Percentiles rank a stretch among this genome's conserved stretches.
Evolutionary conservation across 345 rosid genomes (phyloP).

Genomic region (Melastoma malabathricum): DNA sequence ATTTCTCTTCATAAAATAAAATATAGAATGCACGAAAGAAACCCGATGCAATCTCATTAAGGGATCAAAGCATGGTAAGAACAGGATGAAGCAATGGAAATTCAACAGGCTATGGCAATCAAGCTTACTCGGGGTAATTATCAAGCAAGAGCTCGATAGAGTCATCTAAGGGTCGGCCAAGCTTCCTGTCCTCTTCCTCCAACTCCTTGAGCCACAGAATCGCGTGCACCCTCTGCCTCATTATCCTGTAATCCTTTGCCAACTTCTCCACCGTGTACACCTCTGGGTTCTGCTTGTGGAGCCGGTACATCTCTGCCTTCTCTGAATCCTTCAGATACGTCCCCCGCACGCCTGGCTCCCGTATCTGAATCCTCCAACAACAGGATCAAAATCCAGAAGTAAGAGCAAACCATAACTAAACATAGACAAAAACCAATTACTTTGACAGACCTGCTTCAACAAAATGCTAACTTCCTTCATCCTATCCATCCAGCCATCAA

Average conservation of each 20-base stretch:
- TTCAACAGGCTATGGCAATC: neutral
- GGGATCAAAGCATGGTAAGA: no score
- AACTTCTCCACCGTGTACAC: slow-evolving; percentile 65
- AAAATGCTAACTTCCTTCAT: slow-evolving; percentile 37
- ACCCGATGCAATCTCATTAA: no score
- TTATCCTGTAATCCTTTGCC: slow-evolving; percentile 84
- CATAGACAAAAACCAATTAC: no score
- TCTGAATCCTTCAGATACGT: slow-evolving; percentile 80
- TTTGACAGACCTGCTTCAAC: slow-evolving; percentile 50
- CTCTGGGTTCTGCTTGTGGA: slow-evolving; percentile 79
- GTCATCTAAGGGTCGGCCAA: slow-evolving; percentile 75
- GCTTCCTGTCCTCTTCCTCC: slow-evolving; percentile 88
- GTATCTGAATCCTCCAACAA: neutral
- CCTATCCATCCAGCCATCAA: slow-evolving; percentile 43
- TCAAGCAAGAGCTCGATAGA: slow-evolving; percentile 87
- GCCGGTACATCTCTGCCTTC: slow-evolving; percentile 90
- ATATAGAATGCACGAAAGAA: no score
- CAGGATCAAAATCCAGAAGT: no score
- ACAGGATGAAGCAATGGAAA: no score
- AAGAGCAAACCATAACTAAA: no score
- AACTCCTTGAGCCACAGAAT: slow-evolving; percentile 87
- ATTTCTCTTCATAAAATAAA: no score
- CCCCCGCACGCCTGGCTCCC: slow-evolving; percentile 87
- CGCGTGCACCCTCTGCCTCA: slow-evolving; percentile 96
- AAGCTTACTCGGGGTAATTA: slow-evolving; percentile 66